phyloP scores from a whole-genome alignment of 192 early-diverging fungal genomes.

The Chytriomyces sp. region DNA sequence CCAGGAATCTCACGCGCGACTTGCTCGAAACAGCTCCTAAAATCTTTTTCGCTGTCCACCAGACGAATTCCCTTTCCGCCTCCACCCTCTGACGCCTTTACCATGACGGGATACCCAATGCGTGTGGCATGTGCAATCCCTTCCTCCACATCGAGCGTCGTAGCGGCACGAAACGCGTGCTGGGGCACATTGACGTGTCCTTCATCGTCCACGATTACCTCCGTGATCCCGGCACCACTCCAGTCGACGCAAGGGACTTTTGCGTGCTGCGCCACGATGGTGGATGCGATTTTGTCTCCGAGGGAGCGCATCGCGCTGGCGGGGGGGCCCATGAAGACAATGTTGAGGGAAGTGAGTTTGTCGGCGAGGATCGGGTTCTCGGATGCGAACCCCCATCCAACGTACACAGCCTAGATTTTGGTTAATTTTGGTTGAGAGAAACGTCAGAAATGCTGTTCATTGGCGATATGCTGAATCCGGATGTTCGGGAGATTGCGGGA shows the following conservation, averaged over 20 bases:
- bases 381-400: conserved; percentile 99
- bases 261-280: conserved; percentile 97
- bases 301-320: conserved; percentile 96
- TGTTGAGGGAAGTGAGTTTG: conserved; percentile 71
- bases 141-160: conserved; percentile 82
- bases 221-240: conserved; percentile 85
- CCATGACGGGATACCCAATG: conserved; percentile 98
- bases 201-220: conserved; percentile 65
- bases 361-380: conserved; percentile 97
- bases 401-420: conserved; percentile 88
- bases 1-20: conserved; percentile 94
- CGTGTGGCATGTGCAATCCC: conserved; percentile 81
- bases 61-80: conserved; percentile 99
- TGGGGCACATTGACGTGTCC: conserved; percentile 83
- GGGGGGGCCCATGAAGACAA: conserved; percentile 97
- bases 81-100: conserved; percentile 98
- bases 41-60: conserved; percentile 74
- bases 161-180: conserved; percentile 77
- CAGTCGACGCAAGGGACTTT: conserved; percentile 95
- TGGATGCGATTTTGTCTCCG: conserved; percentile 99
- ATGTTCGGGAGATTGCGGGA: background rate
- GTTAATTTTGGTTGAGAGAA: background rate
- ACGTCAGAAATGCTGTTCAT: background rate
- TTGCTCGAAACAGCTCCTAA: conserved; percentile 80
- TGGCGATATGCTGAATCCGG: background rate